Evolutionary conservation across 2,329 filamentous ascomycete species (phyloP), one percentile per base, ranked within the genome.

Genomic region (Diaporthe ampelina): DNA sequence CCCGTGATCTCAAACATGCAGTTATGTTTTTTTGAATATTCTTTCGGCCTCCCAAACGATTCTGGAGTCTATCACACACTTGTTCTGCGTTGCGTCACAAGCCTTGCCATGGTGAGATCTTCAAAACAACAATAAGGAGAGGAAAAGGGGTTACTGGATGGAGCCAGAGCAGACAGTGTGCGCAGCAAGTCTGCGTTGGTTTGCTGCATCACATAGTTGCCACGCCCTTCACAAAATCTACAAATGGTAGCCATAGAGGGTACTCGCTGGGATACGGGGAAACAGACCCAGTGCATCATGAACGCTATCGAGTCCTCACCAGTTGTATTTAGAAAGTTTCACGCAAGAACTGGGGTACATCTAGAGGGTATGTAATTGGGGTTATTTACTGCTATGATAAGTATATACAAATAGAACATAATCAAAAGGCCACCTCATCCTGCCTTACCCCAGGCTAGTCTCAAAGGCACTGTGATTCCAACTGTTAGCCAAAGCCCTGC

Each of bases 331-430:
- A 21, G 1, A 6, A 11, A 1, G 4, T 52, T 24, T n/a, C 1
- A 7, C 19, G 0, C 15, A 13, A 21, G 26, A 52, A n/a, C 8
- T 40, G 11, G 4, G 32, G 1, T 26, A 15, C 10, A 50, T 68
- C 48, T 54, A 68, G 48, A 54, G n/a, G 40, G 40, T 54, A 54
- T 54, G 63, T 45, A 8, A 37, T 52, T 54, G 63, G 19, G 52
- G 32, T 26, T 54, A 68, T 68, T 50, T 68, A 68, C 29, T 68
- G 48, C 37, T 35, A 35, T 40, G 48, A 32, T 40, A 54, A 68
- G 32, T 68, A 68, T 68, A 54, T 68, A 68, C 63, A 68, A 26
- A 26, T 68, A 68, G 63, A 68, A 68, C 48, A 35, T 9, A 54
- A 21, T n/a, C 6, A 37, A 52, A 67, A 19, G 29, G 26, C n/a